Conservation (phyloP, 177 flowering plant genomes). For the Vitis hybrid region DNA sequence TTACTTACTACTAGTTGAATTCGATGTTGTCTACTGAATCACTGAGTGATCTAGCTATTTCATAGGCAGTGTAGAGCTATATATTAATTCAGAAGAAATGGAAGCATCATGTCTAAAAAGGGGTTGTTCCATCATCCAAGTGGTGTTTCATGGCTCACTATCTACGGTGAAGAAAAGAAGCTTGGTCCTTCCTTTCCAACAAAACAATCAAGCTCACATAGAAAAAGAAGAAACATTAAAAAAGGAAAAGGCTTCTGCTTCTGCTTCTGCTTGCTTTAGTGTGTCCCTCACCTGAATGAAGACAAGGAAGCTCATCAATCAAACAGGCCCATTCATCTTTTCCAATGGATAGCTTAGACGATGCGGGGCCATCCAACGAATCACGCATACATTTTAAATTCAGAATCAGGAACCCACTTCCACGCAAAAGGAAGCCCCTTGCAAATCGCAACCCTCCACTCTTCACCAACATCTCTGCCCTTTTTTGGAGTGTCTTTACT, state of each 20-base stretch:
- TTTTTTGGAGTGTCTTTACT: conserved; percentile 18
- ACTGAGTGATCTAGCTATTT: neutral
- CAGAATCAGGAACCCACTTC: conserved; percentile 56
- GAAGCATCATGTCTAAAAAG: conserved; percentile 14
- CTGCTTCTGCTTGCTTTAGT: conserved; percentile 3
- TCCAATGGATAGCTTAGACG: conserved; percentile 16
- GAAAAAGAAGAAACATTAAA: conserved; percentile 9
- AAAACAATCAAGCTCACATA: conserved; percentile 12
- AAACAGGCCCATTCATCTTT: conserved; percentile 19
- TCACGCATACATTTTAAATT: conserved; percentile 32
- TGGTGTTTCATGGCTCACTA: conserved; percentile 47
- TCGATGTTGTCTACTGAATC: neutral
- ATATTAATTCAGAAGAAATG: neutral
- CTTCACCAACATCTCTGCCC: conserved; percentile 15
- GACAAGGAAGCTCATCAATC: conserved; percentile 34
- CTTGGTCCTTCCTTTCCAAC: conserved; percentile 15
- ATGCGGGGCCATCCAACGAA: conserved; percentile 33
- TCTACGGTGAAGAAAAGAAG: conserved; percentile 29
- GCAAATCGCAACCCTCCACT: conserved; percentile 32
- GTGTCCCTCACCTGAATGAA: conserved; percentile 19
- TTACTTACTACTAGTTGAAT: neutral
- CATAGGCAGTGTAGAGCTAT: neutral
- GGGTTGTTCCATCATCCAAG: conserved; percentile 16
- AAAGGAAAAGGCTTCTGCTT: conserved; percentile 14
- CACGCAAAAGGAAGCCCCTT: conserved; percentile 24